These are phyloP conservation scores for Allium sativum DNA, from an alignment of 106 monocot species.

Conservation along the genomic window DNA sequence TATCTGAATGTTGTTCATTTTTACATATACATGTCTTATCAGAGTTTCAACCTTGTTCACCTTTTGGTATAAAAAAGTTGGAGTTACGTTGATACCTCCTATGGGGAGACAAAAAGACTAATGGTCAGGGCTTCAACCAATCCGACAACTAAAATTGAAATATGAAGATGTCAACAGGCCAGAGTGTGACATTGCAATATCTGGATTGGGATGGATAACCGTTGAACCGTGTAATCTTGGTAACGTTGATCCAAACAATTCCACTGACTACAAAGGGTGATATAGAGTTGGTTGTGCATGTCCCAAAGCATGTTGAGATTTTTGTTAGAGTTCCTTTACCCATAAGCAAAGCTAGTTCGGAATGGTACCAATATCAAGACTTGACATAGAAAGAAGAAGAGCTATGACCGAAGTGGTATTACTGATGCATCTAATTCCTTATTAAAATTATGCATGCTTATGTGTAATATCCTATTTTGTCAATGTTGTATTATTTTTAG, in stretches of 20 bases:
- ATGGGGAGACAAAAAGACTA: conserved; percentile 49
- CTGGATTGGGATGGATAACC: conserved; percentile 90
- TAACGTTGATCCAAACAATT: conserved; percentile 1
- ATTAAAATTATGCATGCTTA: no score
- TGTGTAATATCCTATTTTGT: no score
- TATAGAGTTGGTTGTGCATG: conserved; percentile 50
- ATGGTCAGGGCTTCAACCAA: conserved; percentile 66
- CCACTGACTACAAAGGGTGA: conserved; percentile 22
- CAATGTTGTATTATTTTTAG: no score
- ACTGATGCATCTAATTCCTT: conserved; percentile 13
- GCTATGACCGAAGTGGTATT: conserved; percentile 80
- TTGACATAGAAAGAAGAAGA: conserved; percentile 82
- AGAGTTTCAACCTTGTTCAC: background rate
- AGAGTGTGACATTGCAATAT: conserved; percentile 88
- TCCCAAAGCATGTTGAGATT: conserved; percentile 85
- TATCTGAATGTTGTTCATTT: no score
- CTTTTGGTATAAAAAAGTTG: conserved; percentile 61
- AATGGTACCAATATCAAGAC: conserved; percentile 86
- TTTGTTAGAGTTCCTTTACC: conserved; percentile 79
- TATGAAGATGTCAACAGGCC: conserved; percentile 56
- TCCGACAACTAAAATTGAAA: conserved; percentile 57
- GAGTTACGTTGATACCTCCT: conserved; percentile 72
- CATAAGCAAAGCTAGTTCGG: conserved; percentile 39
- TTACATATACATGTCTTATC: background rate
- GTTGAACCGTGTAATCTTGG: conserved; percentile 42